phyloP scores from a whole-genome alignment of 176 grass and related monocot species.

The Oryza coarctata region DNA sequence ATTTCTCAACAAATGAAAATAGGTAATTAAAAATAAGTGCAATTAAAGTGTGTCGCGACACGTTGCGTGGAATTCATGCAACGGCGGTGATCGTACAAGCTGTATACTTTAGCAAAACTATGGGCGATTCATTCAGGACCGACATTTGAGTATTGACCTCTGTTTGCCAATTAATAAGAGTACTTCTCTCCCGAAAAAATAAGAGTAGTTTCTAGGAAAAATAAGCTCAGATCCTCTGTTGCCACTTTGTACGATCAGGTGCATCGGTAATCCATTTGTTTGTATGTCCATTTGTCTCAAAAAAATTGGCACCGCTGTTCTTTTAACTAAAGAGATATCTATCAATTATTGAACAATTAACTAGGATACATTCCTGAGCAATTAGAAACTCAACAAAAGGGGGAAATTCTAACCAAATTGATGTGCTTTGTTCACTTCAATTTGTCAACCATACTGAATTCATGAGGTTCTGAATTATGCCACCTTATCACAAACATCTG shows the following conservation, averaged over 20 bases:
- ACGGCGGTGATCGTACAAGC: neutral
- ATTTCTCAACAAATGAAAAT: neutral
- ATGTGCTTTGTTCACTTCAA: neutral
- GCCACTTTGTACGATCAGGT: neutral
- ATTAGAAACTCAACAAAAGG: neutral
- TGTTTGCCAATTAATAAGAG: neutral
- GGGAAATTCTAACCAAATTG: neutral
- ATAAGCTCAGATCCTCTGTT: neutral
- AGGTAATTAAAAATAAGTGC: neutral
- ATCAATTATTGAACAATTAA: neutral
- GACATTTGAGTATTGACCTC: neutral
- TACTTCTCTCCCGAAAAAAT: neutral
- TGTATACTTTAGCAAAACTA: conserved; percentile 18
- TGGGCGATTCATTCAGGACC: neutral
- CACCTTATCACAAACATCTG: neutral
- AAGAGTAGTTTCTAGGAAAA: neutral
- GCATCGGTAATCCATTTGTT: neutral
- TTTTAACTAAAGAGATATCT: neutral
- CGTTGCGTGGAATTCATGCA: conserved; percentile 31
- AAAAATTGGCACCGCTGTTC: neutral
- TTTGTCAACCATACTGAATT: neutral
- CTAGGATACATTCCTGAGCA: neutral
- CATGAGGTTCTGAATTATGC: neutral
- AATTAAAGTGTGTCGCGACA: neutral
- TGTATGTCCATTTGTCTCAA: neutral